Conservation (phyloP, 441 rosid species). For the Brassica hybrid region DNA sequence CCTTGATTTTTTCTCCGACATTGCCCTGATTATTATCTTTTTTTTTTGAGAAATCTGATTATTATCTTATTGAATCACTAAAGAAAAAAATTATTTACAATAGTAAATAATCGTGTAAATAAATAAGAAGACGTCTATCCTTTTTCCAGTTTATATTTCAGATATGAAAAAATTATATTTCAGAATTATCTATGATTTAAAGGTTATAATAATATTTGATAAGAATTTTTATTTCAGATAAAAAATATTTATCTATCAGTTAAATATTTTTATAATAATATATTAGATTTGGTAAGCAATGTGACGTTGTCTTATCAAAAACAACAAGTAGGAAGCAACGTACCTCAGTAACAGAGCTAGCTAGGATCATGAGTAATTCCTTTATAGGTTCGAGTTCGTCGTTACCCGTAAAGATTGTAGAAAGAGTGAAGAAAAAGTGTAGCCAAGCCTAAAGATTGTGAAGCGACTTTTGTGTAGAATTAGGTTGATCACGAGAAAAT, state of each 20-base stretch:
- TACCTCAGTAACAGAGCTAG: background rate
- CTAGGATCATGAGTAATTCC: background rate
- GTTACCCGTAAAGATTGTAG: background rate
- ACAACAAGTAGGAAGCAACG: background rate
- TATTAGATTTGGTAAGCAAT: background rate
- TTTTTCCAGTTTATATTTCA: no score
- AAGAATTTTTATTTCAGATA: no score
- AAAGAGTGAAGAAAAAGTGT: background rate
- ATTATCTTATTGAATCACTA: background rate
- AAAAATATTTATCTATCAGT: no score
- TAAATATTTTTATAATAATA: no score
- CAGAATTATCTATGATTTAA: no score
- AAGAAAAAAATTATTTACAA: background rate
- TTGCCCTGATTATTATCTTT: no score
- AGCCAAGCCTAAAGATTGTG: background rate
- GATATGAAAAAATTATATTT: no score
- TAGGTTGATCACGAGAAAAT: background rate
- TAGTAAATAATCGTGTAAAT: background rate
- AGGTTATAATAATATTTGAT: no score
- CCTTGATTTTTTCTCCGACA: background rate
- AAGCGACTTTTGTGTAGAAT: background rate
- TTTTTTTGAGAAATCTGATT: background rate
- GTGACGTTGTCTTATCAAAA: background rate
- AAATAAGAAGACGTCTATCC: background rate
- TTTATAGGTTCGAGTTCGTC: conserved; percentile 1